A percentile compares a stretch with the other conserved stretches of the same genome.
phyloP scores from a whole-genome alignment of 176 grass and related monocot species.

The Aegilops tauschii region DNA sequence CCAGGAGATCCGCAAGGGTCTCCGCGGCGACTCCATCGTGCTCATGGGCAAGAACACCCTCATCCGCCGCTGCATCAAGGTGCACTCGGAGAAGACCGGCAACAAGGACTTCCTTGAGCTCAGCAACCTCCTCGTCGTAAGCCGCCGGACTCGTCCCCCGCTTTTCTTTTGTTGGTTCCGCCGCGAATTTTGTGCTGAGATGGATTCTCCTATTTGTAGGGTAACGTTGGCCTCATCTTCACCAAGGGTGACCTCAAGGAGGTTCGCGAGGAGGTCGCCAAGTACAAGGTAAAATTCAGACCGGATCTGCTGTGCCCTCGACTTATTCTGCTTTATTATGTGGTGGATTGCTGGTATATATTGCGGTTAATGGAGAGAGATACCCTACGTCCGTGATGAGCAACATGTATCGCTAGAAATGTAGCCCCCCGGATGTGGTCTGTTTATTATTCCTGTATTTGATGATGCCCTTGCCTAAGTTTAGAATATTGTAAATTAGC shows the following conservation, averaged over 20 bases:
- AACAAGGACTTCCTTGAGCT: conserved; percentile 57
- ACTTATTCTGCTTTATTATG: not conserved
- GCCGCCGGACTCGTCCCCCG: not conserved
- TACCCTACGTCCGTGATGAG: not conserved
- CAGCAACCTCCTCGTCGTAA: conserved; percentile 60
- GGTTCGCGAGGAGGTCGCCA: conserved; percentile 74
- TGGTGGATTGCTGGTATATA: not conserved
- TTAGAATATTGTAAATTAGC: not conserved
- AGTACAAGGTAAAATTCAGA: conserved; percentile 55
- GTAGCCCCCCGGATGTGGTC: not conserved
- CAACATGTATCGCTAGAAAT: not conserved
- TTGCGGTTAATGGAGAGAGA: not conserved
- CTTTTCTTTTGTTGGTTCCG: not conserved
- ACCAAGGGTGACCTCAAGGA: conserved; percentile 94
- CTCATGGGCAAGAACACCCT: conserved; percentile 94
- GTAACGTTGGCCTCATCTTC: conserved; percentile 90
- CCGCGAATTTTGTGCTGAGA: not conserved
- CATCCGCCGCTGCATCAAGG: conserved; percentile 80
- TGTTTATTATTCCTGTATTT: not conserved
- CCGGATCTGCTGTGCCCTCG: not conserved
- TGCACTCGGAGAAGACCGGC: conserved; percentile 48
- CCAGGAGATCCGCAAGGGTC: conserved; percentile 66
- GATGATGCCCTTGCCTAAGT: not conserved
- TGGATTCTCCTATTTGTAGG: conserved; percentile 8
- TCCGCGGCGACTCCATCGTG: conserved; percentile 75